phyloP scores from a whole-genome alignment of 169 alveolate species.

The Plasmodium cynomolgi region DNA sequence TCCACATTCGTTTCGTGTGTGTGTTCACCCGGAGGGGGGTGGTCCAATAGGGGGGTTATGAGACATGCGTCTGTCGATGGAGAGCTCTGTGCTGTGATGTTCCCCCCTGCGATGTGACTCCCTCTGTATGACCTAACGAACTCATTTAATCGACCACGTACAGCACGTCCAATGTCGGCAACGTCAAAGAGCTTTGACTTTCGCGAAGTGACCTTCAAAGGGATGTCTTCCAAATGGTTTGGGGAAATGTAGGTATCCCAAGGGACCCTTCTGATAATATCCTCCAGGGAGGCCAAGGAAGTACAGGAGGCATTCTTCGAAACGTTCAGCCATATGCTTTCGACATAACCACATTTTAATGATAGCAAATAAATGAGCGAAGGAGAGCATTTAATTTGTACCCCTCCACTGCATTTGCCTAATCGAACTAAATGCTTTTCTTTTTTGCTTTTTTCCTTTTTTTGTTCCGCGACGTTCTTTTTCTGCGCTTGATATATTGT shows the following conservation, averaged over 20 bases:
- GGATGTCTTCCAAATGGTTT: conserved; percentile 27
- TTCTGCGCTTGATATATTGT: conserved; percentile 32
- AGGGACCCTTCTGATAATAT: conserved; percentile 18
- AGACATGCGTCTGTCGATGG: background rate
- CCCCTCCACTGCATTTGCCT: conserved; percentile 53
- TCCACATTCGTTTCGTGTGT: background rate
- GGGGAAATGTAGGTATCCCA: conserved; percentile 20
- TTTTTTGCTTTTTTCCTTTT: conserved; percentile 11
- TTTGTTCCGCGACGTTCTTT: background rate
- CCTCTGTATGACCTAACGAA: background rate
- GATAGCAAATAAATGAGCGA: conserved; percentile 62
- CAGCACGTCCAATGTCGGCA: background rate
- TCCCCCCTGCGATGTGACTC: background rate
- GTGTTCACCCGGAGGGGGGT: background rate
- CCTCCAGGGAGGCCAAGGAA: conserved; percentile 18
- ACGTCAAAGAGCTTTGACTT: conserved; percentile 51
- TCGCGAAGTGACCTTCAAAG: conserved; percentile 26
- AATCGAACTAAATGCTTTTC: conserved; percentile 59
- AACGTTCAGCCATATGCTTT: conserved; percentile 69
- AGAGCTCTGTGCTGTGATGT: background rate
- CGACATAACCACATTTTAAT: conserved; percentile 56
- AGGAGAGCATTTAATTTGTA: conserved; percentile 47
- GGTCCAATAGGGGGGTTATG: background rate
- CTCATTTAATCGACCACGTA: background rate
- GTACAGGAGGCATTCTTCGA: conserved; percentile 39